Evolutionary conservation across 2,329 filamentous ascomycete species (phyloP).

Genomic region (Nemania serpens): DNA sequence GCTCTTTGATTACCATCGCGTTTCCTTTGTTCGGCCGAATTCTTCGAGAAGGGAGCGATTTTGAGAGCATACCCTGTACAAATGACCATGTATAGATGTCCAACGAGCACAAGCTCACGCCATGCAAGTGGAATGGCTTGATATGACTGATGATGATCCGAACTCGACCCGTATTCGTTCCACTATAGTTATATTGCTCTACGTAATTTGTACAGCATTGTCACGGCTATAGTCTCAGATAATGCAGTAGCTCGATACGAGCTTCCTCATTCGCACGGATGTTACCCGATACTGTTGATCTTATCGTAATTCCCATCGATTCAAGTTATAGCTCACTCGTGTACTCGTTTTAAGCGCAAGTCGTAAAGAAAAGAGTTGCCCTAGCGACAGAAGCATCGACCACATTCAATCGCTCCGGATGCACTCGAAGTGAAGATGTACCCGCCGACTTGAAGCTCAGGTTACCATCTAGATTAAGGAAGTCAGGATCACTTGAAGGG

Average conservation of each 20-base stretch:
- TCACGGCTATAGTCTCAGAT: too few relatives aligned
- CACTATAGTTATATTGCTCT: neutral
- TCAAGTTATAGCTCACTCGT: too few relatives aligned
- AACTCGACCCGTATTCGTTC: neutral
- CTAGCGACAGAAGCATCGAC: too few relatives aligned
- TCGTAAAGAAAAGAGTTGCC: too few relatives aligned
- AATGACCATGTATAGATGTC: slow-evolving; percentile 13
- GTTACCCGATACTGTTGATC: neutral
- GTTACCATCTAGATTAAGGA: too few relatives aligned
- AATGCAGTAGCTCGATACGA: neutral
- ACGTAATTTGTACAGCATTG: neutral
- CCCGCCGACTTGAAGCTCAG: too few relatives aligned
- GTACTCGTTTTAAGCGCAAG: too few relatives aligned
- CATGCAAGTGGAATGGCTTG: slow-evolving; percentile 1
- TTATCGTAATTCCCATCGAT: too few relatives aligned
- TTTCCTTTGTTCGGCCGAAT: neutral
- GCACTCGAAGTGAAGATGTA: too few relatives aligned
- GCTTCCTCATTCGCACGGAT: neutral
- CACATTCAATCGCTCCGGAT: too few relatives aligned
- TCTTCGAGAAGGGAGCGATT: neutral
- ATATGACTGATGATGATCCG: slow-evolving; percentile 13
- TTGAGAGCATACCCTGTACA: slow-evolving; percentile 4
- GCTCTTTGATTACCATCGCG: neutral
- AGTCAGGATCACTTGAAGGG: too few relatives aligned
- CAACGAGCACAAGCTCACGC: slow-evolving; percentile 12